phyloP scores from a whole-genome alignment of 345 rosid genomes.

The Linum tenue region DNA sequence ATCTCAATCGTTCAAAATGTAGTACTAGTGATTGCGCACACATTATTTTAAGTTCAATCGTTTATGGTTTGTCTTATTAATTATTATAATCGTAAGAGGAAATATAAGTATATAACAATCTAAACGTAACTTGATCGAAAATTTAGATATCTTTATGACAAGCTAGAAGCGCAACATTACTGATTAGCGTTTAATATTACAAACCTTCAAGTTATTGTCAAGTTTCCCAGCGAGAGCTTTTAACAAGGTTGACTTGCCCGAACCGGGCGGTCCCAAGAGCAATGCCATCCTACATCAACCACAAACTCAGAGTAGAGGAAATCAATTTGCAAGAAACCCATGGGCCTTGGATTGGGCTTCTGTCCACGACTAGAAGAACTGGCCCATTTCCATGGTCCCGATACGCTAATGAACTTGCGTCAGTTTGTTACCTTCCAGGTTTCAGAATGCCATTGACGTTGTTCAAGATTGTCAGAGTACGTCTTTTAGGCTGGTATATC shows the following conservation, averaged over 20 bases:
- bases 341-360: background rate
- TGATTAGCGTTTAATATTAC: background rate
- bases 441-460: constrained; percentile 52
- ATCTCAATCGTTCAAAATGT: too few relatives aligned
- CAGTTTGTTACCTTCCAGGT: constrained; percentile 54
- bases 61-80: too few relatives aligned
- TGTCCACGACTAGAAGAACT: too few relatives aligned
- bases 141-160: too few relatives aligned
- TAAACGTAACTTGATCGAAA: too few relatives aligned
- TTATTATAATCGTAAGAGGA: too few relatives aligned
- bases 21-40: too few relatives aligned
- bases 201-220: constrained; percentile 45
- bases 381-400: too few relatives aligned
- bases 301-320: background rate
- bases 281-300: constrained; percentile 65
- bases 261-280: constrained; percentile 31
- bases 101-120: too few relatives aligned
- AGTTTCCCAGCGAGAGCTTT: constrained; percentile 78
- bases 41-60: too few relatives aligned
- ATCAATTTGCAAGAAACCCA: background rate
- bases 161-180: too few relatives aligned
- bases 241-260: constrained; percentile 57
- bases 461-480: constrained; percentile 44
- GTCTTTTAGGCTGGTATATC: constrained; percentile 39
- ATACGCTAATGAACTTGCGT: background rate